Evolutionary conservation across 257 asterid species (phyloP).

Genomic region (Verbena officinalis): DNA sequence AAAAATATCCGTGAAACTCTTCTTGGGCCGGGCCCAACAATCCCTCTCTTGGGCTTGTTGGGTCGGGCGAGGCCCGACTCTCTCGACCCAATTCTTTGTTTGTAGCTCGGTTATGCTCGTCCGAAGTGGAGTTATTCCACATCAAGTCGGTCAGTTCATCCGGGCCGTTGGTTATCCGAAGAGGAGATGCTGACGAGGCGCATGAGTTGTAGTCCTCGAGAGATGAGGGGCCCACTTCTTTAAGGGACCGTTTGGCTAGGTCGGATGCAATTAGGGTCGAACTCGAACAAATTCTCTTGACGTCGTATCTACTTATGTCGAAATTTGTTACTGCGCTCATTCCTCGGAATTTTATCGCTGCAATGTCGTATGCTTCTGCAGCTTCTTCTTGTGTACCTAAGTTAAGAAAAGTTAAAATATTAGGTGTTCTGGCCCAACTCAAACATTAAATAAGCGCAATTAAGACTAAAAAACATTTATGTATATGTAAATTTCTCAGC

Average conservation of each 20-base stretch:
- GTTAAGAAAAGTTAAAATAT: neutral
- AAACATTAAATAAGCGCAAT: no score
- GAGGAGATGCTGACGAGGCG: constrained; percentile 56
- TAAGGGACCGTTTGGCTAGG: constrained; percentile 70
- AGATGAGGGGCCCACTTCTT: constrained; percentile 32
- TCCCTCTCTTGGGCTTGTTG: constrained; percentile 26
- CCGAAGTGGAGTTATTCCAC: constrained; percentile 40
- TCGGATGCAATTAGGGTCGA: constrained; percentile 72
- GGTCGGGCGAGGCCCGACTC: constrained; percentile 28
- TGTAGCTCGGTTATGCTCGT: constrained; percentile 14
- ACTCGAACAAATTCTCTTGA: constrained; percentile 76
- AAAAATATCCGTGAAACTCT: constrained; percentile 40
- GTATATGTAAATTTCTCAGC: no score
- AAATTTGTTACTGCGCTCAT: constrained; percentile 85
- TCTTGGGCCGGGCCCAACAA: constrained; percentile 15
- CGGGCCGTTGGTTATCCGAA: constrained; percentile 48
- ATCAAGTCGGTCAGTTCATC: constrained; percentile 37
- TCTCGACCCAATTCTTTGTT: constrained; percentile 20
- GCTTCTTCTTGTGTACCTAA: constrained; percentile 92
- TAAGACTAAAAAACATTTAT: no score
- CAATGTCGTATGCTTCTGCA: constrained; percentile 87
- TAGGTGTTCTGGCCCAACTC: neutral
- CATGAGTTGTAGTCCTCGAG: constrained; percentile 49
- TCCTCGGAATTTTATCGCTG: constrained; percentile 83
- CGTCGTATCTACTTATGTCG: constrained; percentile 72